phyloP scores from a whole-genome alignment of 2,329 filamentous ascomycete genomes.

The Acarospora socialis region DNA sequence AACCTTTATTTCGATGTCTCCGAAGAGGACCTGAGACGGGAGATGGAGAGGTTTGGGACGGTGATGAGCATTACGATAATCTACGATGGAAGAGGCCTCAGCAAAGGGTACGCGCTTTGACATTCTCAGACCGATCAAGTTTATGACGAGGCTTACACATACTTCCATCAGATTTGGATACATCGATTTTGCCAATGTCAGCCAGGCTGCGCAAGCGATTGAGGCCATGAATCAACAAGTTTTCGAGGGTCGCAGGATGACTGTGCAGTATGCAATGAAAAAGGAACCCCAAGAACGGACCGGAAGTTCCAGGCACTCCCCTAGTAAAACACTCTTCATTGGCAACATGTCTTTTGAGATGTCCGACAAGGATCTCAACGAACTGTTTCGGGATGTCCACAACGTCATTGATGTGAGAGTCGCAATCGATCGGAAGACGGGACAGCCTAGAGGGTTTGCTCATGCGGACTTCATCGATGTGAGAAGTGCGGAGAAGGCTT shows the following conservation, averaged over 20 bases:
- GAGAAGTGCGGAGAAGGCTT: slow-evolving; percentile 48
- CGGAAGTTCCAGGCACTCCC: slow-evolving; percentile 24
- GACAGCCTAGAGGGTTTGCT: slow-evolving; percentile 68
- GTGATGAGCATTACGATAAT: slow-evolving; percentile 41
- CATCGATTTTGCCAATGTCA: slow-evolving; percentile 41
- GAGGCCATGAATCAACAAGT: slow-evolving; percentile 43
- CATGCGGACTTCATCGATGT: slow-evolving; percentile 66
- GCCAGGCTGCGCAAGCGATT: slow-evolving; percentile 42
- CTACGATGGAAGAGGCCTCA: slow-evolving; percentile 47
- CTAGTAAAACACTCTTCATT: slow-evolving; percentile 59
- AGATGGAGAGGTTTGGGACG: slow-evolving; percentile 45
- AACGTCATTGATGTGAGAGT: slow-evolving; percentile 66
- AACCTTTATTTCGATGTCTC: slow-evolving; percentile 58
- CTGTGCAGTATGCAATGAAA: slow-evolving; percentile 43
- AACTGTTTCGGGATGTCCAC: slow-evolving; percentile 55
- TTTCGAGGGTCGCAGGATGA: slow-evolving; percentile 49
- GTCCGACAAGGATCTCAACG: slow-evolving; percentile 68
- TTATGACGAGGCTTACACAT: not conserved
- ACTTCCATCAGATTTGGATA: slow-evolving; percentile 47
- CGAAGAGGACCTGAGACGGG: slow-evolving; percentile 42
- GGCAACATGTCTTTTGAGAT: slow-evolving; percentile 80
- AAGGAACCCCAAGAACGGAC: slow-evolving; percentile 1
- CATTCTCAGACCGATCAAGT: slow-evolving; percentile 6
- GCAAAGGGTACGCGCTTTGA: slow-evolving; percentile 47
- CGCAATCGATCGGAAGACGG: slow-evolving; percentile 66